These are phyloP conservation scores for Talaromyces sp. DNA, from an alignment of 2,329 filamentous ascomycete species.

Conservation along the genomic window DNA sequence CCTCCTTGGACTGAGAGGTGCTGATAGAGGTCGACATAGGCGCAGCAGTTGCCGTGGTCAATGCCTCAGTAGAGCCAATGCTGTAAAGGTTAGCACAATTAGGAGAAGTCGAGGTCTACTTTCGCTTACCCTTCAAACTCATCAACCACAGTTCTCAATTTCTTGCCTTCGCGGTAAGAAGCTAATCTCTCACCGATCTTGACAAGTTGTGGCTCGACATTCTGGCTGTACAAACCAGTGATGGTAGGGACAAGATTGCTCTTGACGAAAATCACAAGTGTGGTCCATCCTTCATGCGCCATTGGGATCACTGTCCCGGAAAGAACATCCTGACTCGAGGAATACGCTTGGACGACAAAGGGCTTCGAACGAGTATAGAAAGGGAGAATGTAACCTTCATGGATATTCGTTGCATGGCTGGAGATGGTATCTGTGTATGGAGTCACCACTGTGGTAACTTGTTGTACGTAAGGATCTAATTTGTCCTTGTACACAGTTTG, in stretches of 20 bases:
- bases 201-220: constrained; percentile 90
- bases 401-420: constrained; percentile 63
- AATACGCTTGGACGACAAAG: constrained; percentile 67
- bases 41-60: constrained; percentile 12
- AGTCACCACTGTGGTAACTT: constrained; percentile 53
- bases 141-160: constrained; percentile 57
- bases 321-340: constrained; percentile 62
- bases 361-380: constrained; percentile 71
- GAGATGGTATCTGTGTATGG: constrained; percentile 71
- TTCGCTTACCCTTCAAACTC: constrained; percentile 47
- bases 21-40: constrained; percentile 19
- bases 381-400: constrained; percentile 69
- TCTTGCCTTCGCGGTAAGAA: constrained; percentile 56
- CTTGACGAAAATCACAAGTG: constrained; percentile 66
- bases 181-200: constrained; percentile 89
- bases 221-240: constrained; percentile 76
- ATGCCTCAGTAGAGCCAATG: constrained; percentile 3
- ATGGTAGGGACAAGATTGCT: constrained; percentile 77
- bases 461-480: constrained; percentile 70
- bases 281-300: constrained; percentile 65
- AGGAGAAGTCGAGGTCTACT: background rate
- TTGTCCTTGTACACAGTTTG: constrained; percentile 65
- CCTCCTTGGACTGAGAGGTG: background rate
- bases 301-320: constrained; percentile 69
- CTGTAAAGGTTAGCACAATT: constrained; percentile 11